Base-by-base conservation (phyloP, 805 yeast genomes). In the Spathaspora boniae region DNA sequence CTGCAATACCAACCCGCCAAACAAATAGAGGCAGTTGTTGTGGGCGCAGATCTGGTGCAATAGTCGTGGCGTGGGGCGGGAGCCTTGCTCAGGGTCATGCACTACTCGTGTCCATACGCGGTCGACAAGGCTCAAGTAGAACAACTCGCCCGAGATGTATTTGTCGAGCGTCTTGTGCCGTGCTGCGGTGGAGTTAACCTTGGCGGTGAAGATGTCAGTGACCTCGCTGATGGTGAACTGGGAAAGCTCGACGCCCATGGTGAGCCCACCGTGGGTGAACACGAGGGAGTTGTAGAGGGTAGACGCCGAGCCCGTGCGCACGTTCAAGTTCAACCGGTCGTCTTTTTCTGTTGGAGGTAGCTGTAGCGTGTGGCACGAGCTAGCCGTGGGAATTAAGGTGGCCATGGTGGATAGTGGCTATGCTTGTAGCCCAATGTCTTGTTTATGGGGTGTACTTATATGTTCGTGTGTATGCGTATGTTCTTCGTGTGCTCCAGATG, bases 271-370 rank as follows among this genome's bases (percentile, higher is more conserved):
- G 51, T 66, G 76, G 0, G 76, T 79, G 20, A 79, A 71, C 1
- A 83, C 65, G 33, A 78, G 64, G 5, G 89, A 82, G 46, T 78
- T 73, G 24, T 72, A 65, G 17, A 79, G 63, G 1, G 72, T 61
- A 2, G 78, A 60, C 0, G 86, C 76, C 2, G 86, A 75, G 11
- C 93, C 93, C 1, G 87, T 79, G 38, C 91, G 65, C 30, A 73
- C 73, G 36, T 76, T 77, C 41, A 82, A 58, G 38, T 76, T 69
- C 29, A 68, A 52, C 19, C 83, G 62, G 38, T 74, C 75, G 45
- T 77, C 84, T 22, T 65, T 69, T 33, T 69, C 76, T 9, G 59
- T 47, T 5, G 70, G 66, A 5, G 89, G 89, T 44, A 79, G 62
- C 28, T 63, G 65, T 34, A 82, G 53, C 2, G 70, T 49, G 54